phyloP scores from a whole-genome alignment of 2,329 filamentous ascomycete species.

The Daldinia sp. region DNA sequence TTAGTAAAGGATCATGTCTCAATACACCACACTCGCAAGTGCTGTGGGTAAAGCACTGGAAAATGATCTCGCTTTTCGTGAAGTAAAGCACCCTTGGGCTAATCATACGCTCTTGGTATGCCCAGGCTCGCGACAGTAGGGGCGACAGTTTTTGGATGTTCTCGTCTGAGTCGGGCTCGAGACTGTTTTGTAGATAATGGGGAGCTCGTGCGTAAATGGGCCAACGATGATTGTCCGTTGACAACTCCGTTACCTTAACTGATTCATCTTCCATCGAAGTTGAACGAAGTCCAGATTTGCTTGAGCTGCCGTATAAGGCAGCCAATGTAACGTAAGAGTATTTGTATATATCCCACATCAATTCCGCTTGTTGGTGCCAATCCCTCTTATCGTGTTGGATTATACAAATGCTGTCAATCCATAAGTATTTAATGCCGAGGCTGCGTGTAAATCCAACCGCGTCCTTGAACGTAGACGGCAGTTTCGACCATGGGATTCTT shows the following conservation, averaged over 20 bases:
- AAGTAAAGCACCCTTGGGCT: conserved; percentile 17
- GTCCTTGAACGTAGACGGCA: conserved; percentile 34
- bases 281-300: conserved; percentile 14
- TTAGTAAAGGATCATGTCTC: neutral
- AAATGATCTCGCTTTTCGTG: conserved; percentile 13
- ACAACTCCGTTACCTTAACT: conserved; percentile 12
- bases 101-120: conserved; percentile 22
- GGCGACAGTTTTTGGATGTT: neutral
- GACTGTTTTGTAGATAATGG: neutral
- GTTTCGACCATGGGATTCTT: conserved; percentile 19
- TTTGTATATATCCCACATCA: conserved; percentile 25
- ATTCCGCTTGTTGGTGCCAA: conserved; percentile 23
- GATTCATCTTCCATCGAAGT: conserved; percentile 4
- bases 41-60: conserved; percentile 3
- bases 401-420: conserved; percentile 41
- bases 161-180: neutral
- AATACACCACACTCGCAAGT: conserved; percentile 13
- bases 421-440: conserved; percentile 34
- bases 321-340: conserved; percentile 19
- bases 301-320: conserved; percentile 11
- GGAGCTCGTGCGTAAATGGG: conserved; percentile 4
- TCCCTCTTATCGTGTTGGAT: conserved; percentile 30
- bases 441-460: conserved; percentile 33
- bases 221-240: neutral
- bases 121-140: conserved; percentile 6